These are phyloP conservation scores for Microcyclospora tardicrescens DNA, from an alignment of 2,329 filamentous ascomycete genomes.

Conservation along the genomic window DNA sequence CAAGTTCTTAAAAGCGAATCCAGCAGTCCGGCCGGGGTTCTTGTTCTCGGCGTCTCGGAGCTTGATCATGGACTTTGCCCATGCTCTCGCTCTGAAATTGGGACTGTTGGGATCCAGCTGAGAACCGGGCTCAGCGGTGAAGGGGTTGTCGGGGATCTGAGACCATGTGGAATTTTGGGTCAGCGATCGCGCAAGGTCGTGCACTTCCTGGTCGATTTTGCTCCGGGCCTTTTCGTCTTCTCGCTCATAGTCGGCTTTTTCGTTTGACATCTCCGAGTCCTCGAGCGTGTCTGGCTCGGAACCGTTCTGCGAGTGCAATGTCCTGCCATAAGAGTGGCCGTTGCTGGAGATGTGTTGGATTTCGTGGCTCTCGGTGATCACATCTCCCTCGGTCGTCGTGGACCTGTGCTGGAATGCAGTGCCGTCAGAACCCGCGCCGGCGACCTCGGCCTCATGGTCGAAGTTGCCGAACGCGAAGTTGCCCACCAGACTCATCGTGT, in stretches of 20 bases:
- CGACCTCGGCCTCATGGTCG: slow-evolving; percentile 26
- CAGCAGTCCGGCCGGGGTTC: slow-evolving; percentile 31
- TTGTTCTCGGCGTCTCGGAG: slow-evolving; percentile 31
- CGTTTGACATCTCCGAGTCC: slow-evolving; percentile 1
- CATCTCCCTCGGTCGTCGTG: slow-evolving; percentile 1
- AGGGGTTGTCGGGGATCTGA: slow-evolving; percentile 25
- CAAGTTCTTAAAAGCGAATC: slow-evolving; percentile 33
- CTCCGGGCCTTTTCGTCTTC: slow-evolving; percentile 8
- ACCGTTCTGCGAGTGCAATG: not conserved
- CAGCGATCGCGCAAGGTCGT: slow-evolving; percentile 29
- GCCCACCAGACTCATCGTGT: slow-evolving; percentile 30
- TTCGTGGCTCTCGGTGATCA: slow-evolving; percentile 2
- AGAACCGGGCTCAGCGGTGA: slow-evolving; percentile 28
- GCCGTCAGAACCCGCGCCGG: slow-evolving; percentile 24
- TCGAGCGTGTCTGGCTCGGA: slow-evolving; percentile 1
- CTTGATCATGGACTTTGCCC: slow-evolving; percentile 39
- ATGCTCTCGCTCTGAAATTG: slow-evolving; percentile 36
- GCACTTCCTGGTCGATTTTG: slow-evolving; percentile 18
- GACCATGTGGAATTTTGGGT: slow-evolving; percentile 29
- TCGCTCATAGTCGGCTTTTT: slow-evolving; percentile 12
- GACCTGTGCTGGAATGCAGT: slow-evolving; percentile 14
- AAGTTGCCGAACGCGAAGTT: slow-evolving; percentile 30
- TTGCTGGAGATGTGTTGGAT: not conserved
- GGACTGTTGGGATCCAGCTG: slow-evolving; percentile 33
- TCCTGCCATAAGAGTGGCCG: not conserved